These are phyloP conservation scores for Coemansia reversa DNA, from an alignment of 192 early-diverging fungal genomes.

Conservation along the genomic window DNA sequence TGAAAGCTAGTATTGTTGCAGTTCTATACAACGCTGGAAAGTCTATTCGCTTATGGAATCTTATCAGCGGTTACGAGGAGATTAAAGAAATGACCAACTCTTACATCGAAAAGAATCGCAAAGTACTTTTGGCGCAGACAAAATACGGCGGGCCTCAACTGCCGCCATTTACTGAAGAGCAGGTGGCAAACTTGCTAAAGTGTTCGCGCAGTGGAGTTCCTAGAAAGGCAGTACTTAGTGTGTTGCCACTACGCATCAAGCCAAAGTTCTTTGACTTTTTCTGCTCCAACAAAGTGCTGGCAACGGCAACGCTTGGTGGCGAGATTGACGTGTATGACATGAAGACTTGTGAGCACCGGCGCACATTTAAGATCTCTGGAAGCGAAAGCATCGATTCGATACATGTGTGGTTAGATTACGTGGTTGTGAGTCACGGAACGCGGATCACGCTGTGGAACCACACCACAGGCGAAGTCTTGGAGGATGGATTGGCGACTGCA, in stretches of 20 bases:
- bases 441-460: conserved; percentile 47
- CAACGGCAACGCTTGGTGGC: conserved; percentile 13
- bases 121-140: conserved; percentile 25
- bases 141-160: conserved; percentile 29
- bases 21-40: conserved; percentile 15
- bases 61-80: conserved; percentile 22
- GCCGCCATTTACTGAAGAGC: conserved; percentile 20
- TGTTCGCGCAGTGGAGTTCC: conserved; percentile 21
- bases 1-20: conserved; percentile 41
- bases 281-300: conserved; percentile 23
- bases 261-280: conserved; percentile 47
- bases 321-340: conserved; percentile 45
- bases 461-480: conserved; percentile 36
- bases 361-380: conserved; percentile 10
- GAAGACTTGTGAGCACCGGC: conserved; percentile 15
- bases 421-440: conserved; percentile 42
- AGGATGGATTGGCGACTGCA: conserved; percentile 30
- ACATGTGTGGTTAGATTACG: conserved; percentile 49
- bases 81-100: conserved; percentile 20
- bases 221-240: conserved; percentile 3
- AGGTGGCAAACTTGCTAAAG: conserved; percentile 22
- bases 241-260: conserved; percentile 15
- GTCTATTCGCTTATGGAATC: conserved; percentile 30
- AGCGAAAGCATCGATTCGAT: conserved; percentile 10
- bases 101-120: conserved; percentile 28